Evolutionary conservation across 495 filamentous ascomycete genomes (phyloP).

Genomic region (Penicillium goetzii): DNA sequence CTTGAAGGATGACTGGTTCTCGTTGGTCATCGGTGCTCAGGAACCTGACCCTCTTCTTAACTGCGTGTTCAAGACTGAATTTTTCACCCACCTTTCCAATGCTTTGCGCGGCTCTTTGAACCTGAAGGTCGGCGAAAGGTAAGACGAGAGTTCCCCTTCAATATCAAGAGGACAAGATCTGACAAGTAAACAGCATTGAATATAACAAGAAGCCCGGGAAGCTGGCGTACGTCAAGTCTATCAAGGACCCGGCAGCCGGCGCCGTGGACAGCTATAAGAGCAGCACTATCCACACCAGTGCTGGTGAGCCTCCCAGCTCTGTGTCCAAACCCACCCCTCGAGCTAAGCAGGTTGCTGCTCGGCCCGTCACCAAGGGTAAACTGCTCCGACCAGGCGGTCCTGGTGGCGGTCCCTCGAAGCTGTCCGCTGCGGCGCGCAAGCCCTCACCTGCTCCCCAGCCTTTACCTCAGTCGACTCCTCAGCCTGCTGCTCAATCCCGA

Average conservation of each 20-base stretch:
- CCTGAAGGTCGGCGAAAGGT: conserved; percentile 71
- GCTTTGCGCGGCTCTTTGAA: conserved; percentile 77
- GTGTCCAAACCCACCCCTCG: conserved; percentile 84
- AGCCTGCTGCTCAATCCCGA: conserved; percentile 41
- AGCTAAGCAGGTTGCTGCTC: conserved; percentile 77
- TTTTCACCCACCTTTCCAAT: conserved; percentile 85
- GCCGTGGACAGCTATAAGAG: conserved; percentile 90
- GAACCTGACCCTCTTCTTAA: conserved; percentile 90
- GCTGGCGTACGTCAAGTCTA: conserved; percentile 77
- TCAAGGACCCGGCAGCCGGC: conserved; percentile 78
- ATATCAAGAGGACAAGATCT: conserved; percentile 16
- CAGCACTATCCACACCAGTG: conserved; percentile 81
- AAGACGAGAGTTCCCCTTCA: neutral
- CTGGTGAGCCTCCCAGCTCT: conserved; percentile 81
- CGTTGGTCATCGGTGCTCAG: conserved; percentile 84
- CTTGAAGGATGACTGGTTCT: conserved; percentile 94
- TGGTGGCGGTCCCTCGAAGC: conserved; percentile 74
- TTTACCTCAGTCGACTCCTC: conserved; percentile 43
- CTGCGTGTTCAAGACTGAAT: conserved; percentile 95
- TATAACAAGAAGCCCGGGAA: conserved; percentile 99
- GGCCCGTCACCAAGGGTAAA: conserved; percentile 87
- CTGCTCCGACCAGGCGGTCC: conserved; percentile 90
- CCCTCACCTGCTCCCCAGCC: conserved; percentile 39
- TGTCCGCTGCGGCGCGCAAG: conserved; percentile 54
- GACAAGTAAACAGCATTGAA: conserved; percentile 65